Base-by-base conservation (phyloP, 2,329 filamentous ascomycete genomes). In the Sclerotiophoma versabilis region DNA sequence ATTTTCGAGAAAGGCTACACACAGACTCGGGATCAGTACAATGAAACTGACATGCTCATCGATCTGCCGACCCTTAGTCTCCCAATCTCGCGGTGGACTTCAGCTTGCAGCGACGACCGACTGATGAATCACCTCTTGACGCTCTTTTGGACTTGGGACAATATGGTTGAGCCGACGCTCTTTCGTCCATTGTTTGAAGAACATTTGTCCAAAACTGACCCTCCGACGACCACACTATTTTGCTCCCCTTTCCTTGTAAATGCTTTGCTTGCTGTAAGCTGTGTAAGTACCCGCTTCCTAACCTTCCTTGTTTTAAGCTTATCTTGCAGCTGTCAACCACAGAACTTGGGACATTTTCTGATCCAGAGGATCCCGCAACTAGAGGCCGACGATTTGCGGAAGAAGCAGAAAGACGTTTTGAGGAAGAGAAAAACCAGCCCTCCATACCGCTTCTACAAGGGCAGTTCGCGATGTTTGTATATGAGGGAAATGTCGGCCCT, bases 191-290 rank as follows among this genome's bases (percentile, higher is more conserved):
- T 48, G 3, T 48, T 48, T 27, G 45, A 48, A 12, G 45, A 39
- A 9, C 34, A 32, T 14, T 11, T 48, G 19, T 20, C 25, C 4
- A 19, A 20, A 3, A 12, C 14, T 6, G 23, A 26, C n/a, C 14
- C 23, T 39, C 22, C 5, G 5, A 32, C 17, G 19, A 15, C 2
- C 3, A 11, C 8, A 23, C 22, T 10, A n/a, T 46, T 46, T 15
- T 46, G 43, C 17, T 46, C 43, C 7, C 43, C 32, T 10, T 46
- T 37, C 14, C 43, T 46, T n/a, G 43, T 46, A 4, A 46, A 46
- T 15, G 43, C 43, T 5, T 19, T 46, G 9, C 43, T 46, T 20
- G 43, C 43, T 3, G 10, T 46, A 6, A 22, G 32, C 11, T 46
- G 43, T 46, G 43, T 46, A 37, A 27, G 43, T 15, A 19, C 20